Conservation (phyloP, 805 yeast genomes). For the Lachancea thermotolerans region DNA sequence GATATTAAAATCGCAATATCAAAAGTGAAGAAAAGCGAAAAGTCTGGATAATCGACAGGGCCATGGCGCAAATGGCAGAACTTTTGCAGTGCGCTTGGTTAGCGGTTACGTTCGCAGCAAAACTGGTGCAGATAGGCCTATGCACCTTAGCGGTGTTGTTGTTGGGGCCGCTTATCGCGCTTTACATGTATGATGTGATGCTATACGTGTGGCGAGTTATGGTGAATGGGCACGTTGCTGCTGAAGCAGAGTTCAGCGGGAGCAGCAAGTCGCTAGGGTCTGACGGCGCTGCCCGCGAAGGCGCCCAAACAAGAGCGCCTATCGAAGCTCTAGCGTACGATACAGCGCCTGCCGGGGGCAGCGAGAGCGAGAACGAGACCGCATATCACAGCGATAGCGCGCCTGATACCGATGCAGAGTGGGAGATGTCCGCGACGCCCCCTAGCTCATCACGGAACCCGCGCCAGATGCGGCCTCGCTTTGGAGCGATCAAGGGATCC, state of each 20-base stretch:
- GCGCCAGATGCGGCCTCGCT: no score
- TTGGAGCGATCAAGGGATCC: conserved; percentile 5
- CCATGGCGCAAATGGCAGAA: neutral
- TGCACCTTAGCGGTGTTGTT: conserved; percentile 7
- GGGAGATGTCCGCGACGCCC: no score
- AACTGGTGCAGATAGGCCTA: neutral
- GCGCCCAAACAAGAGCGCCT: no score
- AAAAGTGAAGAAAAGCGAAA: no score
- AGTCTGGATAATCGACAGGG: no score
- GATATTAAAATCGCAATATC: no score
- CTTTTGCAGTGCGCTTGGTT: conserved; percentile 1
- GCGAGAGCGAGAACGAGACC: neutral
- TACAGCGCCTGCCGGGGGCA: neutral
- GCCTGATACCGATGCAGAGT: no score
- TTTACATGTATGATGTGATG: conserved; percentile 12
- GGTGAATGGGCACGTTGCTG: neutral
- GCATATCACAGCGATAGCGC: neutral
- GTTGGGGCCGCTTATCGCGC: conserved; percentile 9
- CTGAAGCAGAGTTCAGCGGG: neutral
- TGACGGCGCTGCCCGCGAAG: neutral
- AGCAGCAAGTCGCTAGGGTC: neutral
- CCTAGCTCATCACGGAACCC: no score
- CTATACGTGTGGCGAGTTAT: conserved; percentile 11
- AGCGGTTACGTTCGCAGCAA: neutral
- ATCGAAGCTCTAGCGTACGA: no score